These are phyloP conservation scores for Sporothrix globosa DNA, from an alignment of 2,329 filamentous ascomycete species.

Conservation along the genomic window DNA sequence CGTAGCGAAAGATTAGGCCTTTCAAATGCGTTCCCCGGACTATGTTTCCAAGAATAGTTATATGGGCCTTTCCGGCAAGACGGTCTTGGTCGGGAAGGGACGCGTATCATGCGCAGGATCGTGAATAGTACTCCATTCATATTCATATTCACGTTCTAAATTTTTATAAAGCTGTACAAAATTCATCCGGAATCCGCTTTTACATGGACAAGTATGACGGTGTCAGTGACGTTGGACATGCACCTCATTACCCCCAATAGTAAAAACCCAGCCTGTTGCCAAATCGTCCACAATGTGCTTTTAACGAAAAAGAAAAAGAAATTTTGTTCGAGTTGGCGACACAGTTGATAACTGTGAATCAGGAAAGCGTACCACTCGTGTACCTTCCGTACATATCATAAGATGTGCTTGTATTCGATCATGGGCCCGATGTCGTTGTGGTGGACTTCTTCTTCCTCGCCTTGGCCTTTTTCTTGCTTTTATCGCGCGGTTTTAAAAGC, in stretches of 20 bases:
- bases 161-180: too few relatives aligned
- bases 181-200: too few relatives aligned
- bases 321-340: background rate
- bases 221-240: too few relatives aligned
- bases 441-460: slow-evolving; percentile 69
- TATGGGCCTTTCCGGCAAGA: too few relatives aligned
- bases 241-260: too few relatives aligned
- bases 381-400: background rate
- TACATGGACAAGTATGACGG: too few relatives aligned
- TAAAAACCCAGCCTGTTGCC: background rate
- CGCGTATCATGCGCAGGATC: too few relatives aligned
- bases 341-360: background rate
- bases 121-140: too few relatives aligned
- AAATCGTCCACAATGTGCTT: too few relatives aligned
- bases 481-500: slow-evolving; percentile 87
- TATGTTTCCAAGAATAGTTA: background rate
- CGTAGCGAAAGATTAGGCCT: background rate
- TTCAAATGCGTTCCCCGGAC: background rate
- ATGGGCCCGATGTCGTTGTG: slow-evolving; percentile 34
- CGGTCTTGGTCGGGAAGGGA: too few relatives aligned
- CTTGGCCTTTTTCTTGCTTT: slow-evolving; percentile 81
- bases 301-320: too few relatives aligned
- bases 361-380: background rate
- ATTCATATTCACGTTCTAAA: too few relatives aligned
- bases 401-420: background rate